Conservation (phyloP, 352 stramenopile genomes). For the Phytophthora pinifolia region DNA sequence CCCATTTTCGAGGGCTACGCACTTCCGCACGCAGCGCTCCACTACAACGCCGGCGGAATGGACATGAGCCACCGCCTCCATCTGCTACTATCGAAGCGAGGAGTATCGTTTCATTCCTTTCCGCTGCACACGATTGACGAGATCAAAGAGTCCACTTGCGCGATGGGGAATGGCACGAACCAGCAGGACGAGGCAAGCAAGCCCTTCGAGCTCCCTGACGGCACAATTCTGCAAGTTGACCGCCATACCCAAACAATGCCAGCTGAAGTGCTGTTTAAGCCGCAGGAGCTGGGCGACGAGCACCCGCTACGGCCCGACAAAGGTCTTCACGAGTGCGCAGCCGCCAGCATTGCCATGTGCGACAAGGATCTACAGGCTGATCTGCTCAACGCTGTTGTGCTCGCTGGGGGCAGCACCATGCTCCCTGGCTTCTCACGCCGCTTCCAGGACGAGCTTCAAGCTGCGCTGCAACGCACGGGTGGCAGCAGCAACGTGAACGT, state of each 20-base stretch:
- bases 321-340: conserved; percentile 83
- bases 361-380: conserved; percentile 86
- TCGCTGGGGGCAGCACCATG: conserved; percentile 87
- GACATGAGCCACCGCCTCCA: conserved; percentile 80
- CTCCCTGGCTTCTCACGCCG: conserved; percentile 79
- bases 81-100: conserved; percentile 64
- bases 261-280: conserved; percentile 84
- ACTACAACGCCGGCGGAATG: conserved; percentile 66
- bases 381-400: conserved; percentile 71
- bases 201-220: conserved; percentile 81
- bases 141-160: conserved; percentile 80
- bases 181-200: conserved; percentile 39
- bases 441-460: conserved; percentile 69
- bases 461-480: conserved; percentile 23
- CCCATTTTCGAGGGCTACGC: conserved; percentile 87
- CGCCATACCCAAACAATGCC: conserved; percentile 64
- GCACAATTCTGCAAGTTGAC: conserved; percentile 86
- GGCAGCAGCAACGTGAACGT: conserved; percentile 38
- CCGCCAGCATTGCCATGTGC: conserved; percentile 85
- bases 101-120: conserved; percentile 70
- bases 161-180: conserved; percentile 33
- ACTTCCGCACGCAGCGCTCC: conserved; percentile 70
- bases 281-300: conserved; percentile 92
- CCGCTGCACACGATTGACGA: conserved; percentile 76
- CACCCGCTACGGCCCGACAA: conserved; percentile 68